Percentiles rank a stretch among this genome's conserved stretches.
These are phyloP conservation scores for Fraxinus platypoda DNA, from an alignment of 305 asterid genomes.

Conservation along the genomic window DNA sequence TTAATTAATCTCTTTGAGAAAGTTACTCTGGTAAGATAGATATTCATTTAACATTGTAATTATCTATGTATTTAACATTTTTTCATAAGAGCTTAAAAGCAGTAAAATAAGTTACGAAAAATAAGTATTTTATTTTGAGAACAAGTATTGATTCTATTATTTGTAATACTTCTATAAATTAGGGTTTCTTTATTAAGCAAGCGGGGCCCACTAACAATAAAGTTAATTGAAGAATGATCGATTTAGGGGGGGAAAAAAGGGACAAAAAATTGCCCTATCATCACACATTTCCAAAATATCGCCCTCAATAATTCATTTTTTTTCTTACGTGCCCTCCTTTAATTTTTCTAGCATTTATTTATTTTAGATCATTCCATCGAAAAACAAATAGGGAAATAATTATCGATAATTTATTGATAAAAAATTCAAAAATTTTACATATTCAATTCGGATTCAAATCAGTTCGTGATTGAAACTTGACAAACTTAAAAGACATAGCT, in stretches of 20 bases:
- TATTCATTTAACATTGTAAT: not conserved
- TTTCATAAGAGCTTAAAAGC: not conserved
- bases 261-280: not conserved
- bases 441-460: not conserved
- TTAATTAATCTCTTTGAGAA: too few species aligned
- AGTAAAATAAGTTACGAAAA: not conserved
- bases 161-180: not conserved
- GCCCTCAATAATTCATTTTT: not conserved
- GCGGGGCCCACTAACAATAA: constrained; percentile 21
- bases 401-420: not conserved
- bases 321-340: not conserved
- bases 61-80: not conserved
- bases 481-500: not conserved
- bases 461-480: not conserved
- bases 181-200: not conserved
- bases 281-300: not conserved
- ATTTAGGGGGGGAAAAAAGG: not conserved
- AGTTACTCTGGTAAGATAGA: not conserved
- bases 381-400: not conserved
- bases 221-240: constrained; percentile 7
- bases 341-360: not conserved
- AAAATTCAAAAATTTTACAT: not conserved
- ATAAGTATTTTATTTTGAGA: not conserved
- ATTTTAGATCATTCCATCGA: not conserved
- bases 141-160: not conserved